Percentiles rank a stretch among this genome's conserved stretches.
These are phyloP conservation scores for Heimioporus retisporus DNA, from an alignment of 1,284 basidiomycete genomes.

Conservation along the genomic window DNA sequence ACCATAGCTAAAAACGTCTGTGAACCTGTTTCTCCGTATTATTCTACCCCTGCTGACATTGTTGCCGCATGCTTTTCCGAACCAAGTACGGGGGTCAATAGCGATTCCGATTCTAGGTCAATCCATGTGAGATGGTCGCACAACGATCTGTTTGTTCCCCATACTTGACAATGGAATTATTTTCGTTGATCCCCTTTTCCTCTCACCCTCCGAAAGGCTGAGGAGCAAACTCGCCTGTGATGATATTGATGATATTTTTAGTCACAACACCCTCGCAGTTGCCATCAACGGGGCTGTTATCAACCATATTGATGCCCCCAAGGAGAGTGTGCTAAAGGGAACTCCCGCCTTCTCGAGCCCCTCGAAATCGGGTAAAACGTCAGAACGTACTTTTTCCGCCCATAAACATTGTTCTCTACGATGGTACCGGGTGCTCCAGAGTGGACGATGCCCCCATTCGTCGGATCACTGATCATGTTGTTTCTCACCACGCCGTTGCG, in stretches of 20 bases:
- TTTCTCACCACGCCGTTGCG: slow-evolving; percentile 71
- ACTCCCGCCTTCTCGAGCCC: background rate
- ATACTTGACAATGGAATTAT: slow-evolving; percentile 76
- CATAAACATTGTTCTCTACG: slow-evolving; percentile 82
- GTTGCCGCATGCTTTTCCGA: slow-evolving; percentile 66
- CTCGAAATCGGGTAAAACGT: background rate
- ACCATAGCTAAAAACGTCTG: slow-evolving; percentile 79
- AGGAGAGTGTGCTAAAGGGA: slow-evolving; percentile 68
- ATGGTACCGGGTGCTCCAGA: slow-evolving; percentile 85
- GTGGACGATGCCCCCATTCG: slow-evolving; percentile 87
- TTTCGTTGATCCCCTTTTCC: slow-evolving; percentile 64
- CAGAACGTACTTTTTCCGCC: slow-evolving; percentile 63
- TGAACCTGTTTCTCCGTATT: slow-evolving; percentile 73
- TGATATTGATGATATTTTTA: slow-evolving; percentile 81
- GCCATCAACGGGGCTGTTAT: slow-evolving; percentile 79
- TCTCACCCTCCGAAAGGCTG: slow-evolving; percentile 50
- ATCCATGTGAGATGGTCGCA: slow-evolving; percentile 9
- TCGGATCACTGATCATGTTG: slow-evolving; percentile 80
- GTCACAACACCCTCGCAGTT: slow-evolving; percentile 78
- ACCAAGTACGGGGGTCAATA: slow-evolving; percentile 85
- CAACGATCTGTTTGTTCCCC: slow-evolving; percentile 27
- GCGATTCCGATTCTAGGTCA: slow-evolving; percentile 74
- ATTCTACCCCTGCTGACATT: slow-evolving; percentile 71
- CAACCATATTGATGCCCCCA: slow-evolving; percentile 88
- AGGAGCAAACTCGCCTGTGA: slow-evolving; percentile 76